Percentiles rank a stretch among this genome's conserved stretches.
Evolutionary conservation across 805 yeast species (phyloP).

Genomic region (Cyberlindnera maritima): DNA sequence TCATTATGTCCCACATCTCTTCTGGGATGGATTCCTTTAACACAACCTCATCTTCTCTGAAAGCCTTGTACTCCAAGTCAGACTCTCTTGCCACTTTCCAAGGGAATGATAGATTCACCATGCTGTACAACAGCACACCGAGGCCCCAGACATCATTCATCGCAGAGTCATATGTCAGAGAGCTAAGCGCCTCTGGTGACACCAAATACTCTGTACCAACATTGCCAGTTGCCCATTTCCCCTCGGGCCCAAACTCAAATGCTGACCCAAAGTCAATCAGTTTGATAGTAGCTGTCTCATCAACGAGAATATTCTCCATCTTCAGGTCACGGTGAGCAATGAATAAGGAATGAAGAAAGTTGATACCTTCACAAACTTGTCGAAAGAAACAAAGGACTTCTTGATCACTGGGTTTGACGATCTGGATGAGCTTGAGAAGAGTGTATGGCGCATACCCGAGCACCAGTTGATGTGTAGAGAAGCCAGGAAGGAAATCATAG

Average conservation of each 20-base stretch:
- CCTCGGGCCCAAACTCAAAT: slow-evolving; percentile 53
- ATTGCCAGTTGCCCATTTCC: slow-evolving; percentile 68
- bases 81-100: slow-evolving; percentile 44
- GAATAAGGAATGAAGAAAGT: slow-evolving; percentile 69
- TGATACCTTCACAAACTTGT: slow-evolving; percentile 74
- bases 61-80: slow-evolving; percentile 27
- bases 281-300: slow-evolving; percentile 68
- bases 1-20: not conserved
- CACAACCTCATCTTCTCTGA: not conserved
- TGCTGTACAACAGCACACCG: slow-evolving; percentile 81
- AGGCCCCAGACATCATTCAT: slow-evolving; percentile 88
- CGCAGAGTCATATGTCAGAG: slow-evolving; percentile 69
- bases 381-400: slow-evolving; percentile 78
- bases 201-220: slow-evolving; percentile 93
- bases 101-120: slow-evolving; percentile 51
- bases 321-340: slow-evolving; percentile 91
- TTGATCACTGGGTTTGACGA: slow-evolving; percentile 59
- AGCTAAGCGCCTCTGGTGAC: slow-evolving; percentile 81
- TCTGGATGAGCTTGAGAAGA: slow-evolving; percentile 85
- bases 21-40: slow-evolving; percentile 11
- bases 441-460: slow-evolving; percentile 91
- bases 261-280: slow-evolving; percentile 93
- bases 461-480: slow-evolving; percentile 56
- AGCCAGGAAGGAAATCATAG: slow-evolving; percentile 66
- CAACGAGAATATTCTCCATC: slow-evolving; percentile 86